Conservation (phyloP, 225 moss, liverwort and hornwort species). For the Pseudisothecium myosuroides region DNA sequence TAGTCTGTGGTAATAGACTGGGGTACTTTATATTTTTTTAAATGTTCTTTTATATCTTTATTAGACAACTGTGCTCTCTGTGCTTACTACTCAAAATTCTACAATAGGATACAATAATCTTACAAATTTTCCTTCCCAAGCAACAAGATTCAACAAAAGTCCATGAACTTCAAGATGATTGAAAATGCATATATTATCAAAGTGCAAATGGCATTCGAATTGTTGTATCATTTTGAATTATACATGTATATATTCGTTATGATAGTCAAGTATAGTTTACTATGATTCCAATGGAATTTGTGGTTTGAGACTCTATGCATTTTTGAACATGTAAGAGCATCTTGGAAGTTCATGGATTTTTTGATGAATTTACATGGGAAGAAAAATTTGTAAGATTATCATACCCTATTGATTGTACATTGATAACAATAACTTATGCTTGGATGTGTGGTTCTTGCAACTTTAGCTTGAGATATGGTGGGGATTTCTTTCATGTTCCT, state of each 20-base stretch:
- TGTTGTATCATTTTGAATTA: neutral
- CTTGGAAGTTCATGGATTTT: neutral
- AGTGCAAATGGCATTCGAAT: neutral
- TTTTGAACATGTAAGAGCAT: neutral
- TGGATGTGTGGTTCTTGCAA: neutral
- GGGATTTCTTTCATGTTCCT: neutral
- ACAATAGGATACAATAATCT: neutral
- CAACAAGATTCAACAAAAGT: neutral
- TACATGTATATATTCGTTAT: neutral
- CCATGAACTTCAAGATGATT: neutral
- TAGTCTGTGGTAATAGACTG: neutral
- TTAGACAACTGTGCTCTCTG: neutral
- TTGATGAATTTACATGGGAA: neutral
- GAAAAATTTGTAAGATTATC: neutral
- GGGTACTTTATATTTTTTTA: neutral
- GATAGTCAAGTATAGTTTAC: neutral
- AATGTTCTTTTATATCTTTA: neutral
- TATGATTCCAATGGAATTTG: neutral
- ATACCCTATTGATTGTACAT: fast-evolving
- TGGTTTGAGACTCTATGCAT: neutral
- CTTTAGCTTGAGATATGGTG: neutral
- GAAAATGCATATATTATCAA: neutral
- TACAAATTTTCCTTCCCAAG: neutral
- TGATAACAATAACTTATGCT: neutral
- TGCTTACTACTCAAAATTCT: neutral